Evolutionary conservation across 2,329 filamentous ascomycete genomes (phyloP).

Genomic region (Penicillium sp.): DNA sequence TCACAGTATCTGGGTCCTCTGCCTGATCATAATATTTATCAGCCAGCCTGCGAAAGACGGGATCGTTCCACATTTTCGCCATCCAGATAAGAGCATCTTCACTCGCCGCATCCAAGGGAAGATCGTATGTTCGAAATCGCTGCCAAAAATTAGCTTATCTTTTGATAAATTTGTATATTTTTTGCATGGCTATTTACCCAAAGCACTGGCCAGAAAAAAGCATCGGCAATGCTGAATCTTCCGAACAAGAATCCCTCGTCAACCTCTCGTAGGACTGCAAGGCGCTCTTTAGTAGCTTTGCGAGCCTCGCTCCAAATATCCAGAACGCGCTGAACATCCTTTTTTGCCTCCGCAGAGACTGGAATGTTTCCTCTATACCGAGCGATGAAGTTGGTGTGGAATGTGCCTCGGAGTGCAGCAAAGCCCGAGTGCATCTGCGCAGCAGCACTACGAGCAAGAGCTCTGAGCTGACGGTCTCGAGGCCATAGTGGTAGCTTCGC

Average conservation of each 20-base stretch:
- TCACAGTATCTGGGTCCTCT: slow-evolving; percentile 31
- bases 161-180: background rate
- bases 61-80: slow-evolving; percentile 40
- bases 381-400: slow-evolving; percentile 35
- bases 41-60: slow-evolving; percentile 25
- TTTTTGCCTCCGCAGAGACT: slow-evolving; percentile 25
- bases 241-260: slow-evolving; percentile 45
- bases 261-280: slow-evolving; percentile 27
- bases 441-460: slow-evolving; percentile 35
- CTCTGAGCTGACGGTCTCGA: slow-evolving; percentile 35
- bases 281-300: slow-evolving; percentile 25
- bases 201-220: slow-evolving; percentile 45
- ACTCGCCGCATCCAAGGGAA: slow-evolving; percentile 32
- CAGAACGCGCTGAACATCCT: slow-evolving; percentile 32
- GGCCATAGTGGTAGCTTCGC: slow-evolving; percentile 37
- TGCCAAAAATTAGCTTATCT: slow-evolving; percentile 11
- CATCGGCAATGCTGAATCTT: slow-evolving; percentile 43
- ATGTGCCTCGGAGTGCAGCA: slow-evolving; percentile 27
- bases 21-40: slow-evolving; percentile 35
- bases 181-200: slow-evolving; percentile 30
- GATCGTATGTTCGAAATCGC: slow-evolving; percentile 39
- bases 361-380: slow-evolving; percentile 38
- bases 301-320: slow-evolving; percentile 34
- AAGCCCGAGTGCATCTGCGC: slow-evolving; percentile 44
- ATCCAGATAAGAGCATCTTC: slow-evolving; percentile 37